Evolutionary conservation across 768 basidiomycete genomes (phyloP), one percentile per base, ranked within the genome.

Genomic region (Hemileccinum rubropunctum): DNA sequence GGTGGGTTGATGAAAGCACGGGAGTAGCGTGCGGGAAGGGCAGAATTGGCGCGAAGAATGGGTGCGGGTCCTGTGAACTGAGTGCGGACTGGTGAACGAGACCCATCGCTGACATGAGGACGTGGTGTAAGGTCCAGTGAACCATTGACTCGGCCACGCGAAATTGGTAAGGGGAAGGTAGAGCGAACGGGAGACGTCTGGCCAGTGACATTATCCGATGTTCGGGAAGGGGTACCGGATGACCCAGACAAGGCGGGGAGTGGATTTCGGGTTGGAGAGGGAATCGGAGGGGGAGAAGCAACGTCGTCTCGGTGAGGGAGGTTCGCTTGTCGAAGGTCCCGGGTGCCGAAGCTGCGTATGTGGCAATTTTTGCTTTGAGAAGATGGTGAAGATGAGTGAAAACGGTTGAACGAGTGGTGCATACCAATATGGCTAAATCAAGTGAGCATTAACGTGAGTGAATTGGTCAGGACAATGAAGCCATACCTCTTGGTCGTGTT

Each of bases 401-500:
- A 35, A 42, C 12, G 18, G 17, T 38, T 17, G 33, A 4, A 30
- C 7, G 3, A 42, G 28, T 12, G 23, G 15, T 36, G 20, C 70
- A 47, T 65, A 75, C 75, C 73, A 76, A 61, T 76, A 76, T n/a
- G 76, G 75, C 74, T 75, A 47, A 26, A 47, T 11, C 20, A 44
- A 39, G 18, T 39, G 17, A 47, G 13, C 12, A 23, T 54, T 36
- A 45, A 42, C 42, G 42, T 40, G 48, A 47, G 42, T 27, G 32
- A 37, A 45, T 34, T 32, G 10, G 26, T 35, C 21, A 20, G 21
- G 32, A 44, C 28, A 14, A 50, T 23, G 34, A 44, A 47, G 41
- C 8, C 81, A 47, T 54, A 89, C 91, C 77, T 88, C 73, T 62
- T 86, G 78, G 60, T 94, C 82, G 63, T 95, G 92, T 65, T 95